Evolutionary conservation across 2,329 filamentous ascomycete genomes (phyloP), one percentile per base, ranked within the genome.

Genomic region (Onygenales sp.): DNA sequence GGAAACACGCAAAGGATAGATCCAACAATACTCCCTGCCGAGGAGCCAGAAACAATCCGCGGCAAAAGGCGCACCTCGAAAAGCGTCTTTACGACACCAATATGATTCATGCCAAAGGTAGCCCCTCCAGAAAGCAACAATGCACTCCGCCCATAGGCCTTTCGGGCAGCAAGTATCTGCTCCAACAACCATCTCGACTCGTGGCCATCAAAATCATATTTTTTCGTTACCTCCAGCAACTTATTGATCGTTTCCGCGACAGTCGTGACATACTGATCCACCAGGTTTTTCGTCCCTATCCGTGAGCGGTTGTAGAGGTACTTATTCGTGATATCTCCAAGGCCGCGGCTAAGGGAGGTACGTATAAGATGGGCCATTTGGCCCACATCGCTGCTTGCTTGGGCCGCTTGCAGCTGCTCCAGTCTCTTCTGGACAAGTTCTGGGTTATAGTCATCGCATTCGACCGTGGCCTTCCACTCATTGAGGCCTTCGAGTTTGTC

Each of bases 101-200:
- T 86, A 66, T 95, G 90, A 55, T 87, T 87, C 87, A 95, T 94
- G 42, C 90, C 90, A 70, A 94, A 89, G 0, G 90, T 93, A 1
- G 86, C 89, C 2, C 90, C 90, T 6, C 90, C 90, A 4, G 89
- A 94, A 8, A 95, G 74, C 8, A 94, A 75, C 49, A 95, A 72
- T 0, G 88, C 90, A 57, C 85, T 93, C 57, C 89, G 80, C n/a
- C 89, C 89, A 63, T 90, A 94, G 37, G 87, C 86, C 63, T 91
- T 87, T 40, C 88, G 81, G 1, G 87, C 81, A 52, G 82, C 80
- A 45, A 91, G 69, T 58, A 93, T 76, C 53, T 83, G 81, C 52
- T 91, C 85, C 5, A 90, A 74, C 4, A 85, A 75, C 52, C 77
- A 72, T 53, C 73, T 79, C 43, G 82, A 74, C 49, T 85, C 81